Conservation (phyloP, 176 grass and related monocot species). For the Eremochloa ophiuroides region DNA sequence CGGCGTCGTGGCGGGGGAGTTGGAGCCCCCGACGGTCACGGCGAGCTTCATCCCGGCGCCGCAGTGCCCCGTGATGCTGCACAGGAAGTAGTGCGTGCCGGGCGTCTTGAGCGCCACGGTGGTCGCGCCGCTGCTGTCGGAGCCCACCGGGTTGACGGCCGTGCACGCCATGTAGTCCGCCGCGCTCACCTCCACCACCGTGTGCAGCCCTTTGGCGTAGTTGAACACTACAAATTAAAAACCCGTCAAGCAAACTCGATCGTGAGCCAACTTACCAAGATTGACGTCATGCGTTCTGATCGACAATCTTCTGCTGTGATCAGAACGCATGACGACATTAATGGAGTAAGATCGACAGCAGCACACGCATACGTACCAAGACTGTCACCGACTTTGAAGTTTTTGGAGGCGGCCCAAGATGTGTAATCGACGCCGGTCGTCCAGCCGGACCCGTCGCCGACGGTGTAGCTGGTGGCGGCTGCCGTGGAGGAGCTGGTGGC, state of each 20-base stretch:
- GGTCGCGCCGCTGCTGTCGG: constrained; percentile 60
- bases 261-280: background rate
- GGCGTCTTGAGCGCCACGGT: constrained; percentile 54
- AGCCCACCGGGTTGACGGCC: constrained; percentile 41
- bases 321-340: background rate
- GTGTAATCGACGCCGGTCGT: constrained; percentile 62
- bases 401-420: constrained; percentile 55
- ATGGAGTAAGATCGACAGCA: background rate
- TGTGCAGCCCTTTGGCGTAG: constrained; percentile 55
- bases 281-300: too few relatives aligned
- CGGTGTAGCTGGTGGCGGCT: constrained; percentile 54
- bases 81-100: constrained; percentile 82
- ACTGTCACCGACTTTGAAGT: constrained; percentile 52
- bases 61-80: constrained; percentile 67
- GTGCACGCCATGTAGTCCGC: constrained; percentile 72
- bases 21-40: constrained; percentile 48
- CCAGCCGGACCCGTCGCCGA: constrained; percentile 80
- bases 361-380: constrained; percentile 31
- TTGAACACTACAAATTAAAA: constrained; percentile 60
- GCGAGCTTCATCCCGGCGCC: constrained; percentile 72
- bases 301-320: too few relatives aligned
- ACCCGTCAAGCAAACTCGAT: background rate
- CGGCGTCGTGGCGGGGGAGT: constrained; percentile 12
- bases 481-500: constrained; percentile 25
- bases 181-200: constrained; percentile 61